These are phyloP conservation scores for Camelina hispida DNA, from an alignment of 345 rosid species.

Conservation along the genomic window DNA sequence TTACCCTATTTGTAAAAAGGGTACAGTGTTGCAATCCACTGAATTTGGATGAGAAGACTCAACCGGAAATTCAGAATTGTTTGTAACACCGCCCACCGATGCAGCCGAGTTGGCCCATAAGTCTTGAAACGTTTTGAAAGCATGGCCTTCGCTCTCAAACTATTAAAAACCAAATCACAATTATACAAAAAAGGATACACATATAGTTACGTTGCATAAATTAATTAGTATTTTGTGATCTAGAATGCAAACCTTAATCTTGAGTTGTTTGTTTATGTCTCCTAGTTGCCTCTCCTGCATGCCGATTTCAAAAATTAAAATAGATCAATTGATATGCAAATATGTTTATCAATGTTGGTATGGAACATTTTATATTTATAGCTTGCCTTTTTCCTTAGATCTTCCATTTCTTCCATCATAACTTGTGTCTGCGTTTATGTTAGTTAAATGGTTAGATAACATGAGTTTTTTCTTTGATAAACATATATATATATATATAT, in stretches of 20 bases:
- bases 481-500: not conserved
- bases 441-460: slow-evolving; percentile 12
- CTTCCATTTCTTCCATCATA: slow-evolving; percentile 85
- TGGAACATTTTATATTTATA: slow-evolving; percentile 3
- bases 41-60: slow-evolving; percentile 56
- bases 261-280: slow-evolving; percentile 86
- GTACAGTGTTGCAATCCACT: slow-evolving; percentile 65
- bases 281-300: slow-evolving; percentile 92
- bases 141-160: slow-evolving; percentile 74
- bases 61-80: slow-evolving; percentile 50
- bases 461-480: not conserved
- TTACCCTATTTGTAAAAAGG: slow-evolving; percentile 75
- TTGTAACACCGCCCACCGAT: slow-evolving; percentile 28
- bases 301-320: slow-evolving; percentile 8
- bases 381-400: slow-evolving; percentile 74
- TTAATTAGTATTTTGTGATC: not conserved
- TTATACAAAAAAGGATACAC: not conserved
- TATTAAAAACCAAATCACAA: slow-evolving; percentile 33
- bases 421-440: slow-evolving; percentile 60
- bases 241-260: slow-evolving; percentile 59
- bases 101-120: slow-evolving; percentile 57
- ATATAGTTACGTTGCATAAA: not conserved
- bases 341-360: slow-evolving; percentile 4
- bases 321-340: not conserved
- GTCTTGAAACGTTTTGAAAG: slow-evolving; percentile 58